Evolutionary conservation across 176 grass and related monocot species (phyloP).

Genomic region (Eragrostis nindensis): DNA sequence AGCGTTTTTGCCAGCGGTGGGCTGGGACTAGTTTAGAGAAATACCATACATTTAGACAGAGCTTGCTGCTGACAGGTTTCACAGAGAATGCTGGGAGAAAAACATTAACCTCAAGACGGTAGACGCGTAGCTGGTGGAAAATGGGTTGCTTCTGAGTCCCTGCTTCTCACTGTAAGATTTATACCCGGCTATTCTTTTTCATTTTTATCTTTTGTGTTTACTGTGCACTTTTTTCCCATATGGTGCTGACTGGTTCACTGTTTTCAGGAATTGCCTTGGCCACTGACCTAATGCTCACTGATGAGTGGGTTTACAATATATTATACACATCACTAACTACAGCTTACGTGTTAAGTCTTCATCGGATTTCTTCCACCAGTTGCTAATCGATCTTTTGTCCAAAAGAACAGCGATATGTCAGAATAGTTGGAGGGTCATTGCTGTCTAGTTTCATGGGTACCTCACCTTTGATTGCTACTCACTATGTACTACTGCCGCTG

Average conservation of each 20-base stretch:
- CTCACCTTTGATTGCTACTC: slow-evolving; percentile 32
- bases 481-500: slow-evolving; percentile 27
- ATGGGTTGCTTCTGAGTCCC: slow-evolving; percentile 9
- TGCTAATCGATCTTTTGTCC: slow-evolving; percentile 19
- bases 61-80: slow-evolving; percentile 62
- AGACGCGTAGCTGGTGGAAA: slow-evolving; percentile 32
- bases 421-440: slow-evolving; percentile 12
- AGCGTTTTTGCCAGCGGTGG: slow-evolving; percentile 87
- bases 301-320: slow-evolving; percentile 29
- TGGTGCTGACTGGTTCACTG: slow-evolving; percentile 35
- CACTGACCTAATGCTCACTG: slow-evolving; percentile 19
- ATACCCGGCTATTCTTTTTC: neutral
- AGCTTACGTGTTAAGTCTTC: slow-evolving; percentile 25
- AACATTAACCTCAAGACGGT: slow-evolving; percentile 47
- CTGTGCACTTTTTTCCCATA: neutral
- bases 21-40: slow-evolving; percentile 89
- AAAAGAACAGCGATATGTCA: slow-evolving; percentile 1
- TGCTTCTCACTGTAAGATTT: slow-evolving; percentile 39
- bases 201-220: neutral
- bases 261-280: slow-evolving; percentile 45
- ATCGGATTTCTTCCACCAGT: neutral
- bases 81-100: slow-evolving; percentile 61
- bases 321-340: slow-evolving; percentile 34
- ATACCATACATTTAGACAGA: slow-evolving; percentile 86
- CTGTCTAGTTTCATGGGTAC: slow-evolving; percentile 18